These are phyloP conservation scores for Backusella australiensis DNA, from an alignment of 192 early-diverging fungal species.

Conservation along the genomic window DNA sequence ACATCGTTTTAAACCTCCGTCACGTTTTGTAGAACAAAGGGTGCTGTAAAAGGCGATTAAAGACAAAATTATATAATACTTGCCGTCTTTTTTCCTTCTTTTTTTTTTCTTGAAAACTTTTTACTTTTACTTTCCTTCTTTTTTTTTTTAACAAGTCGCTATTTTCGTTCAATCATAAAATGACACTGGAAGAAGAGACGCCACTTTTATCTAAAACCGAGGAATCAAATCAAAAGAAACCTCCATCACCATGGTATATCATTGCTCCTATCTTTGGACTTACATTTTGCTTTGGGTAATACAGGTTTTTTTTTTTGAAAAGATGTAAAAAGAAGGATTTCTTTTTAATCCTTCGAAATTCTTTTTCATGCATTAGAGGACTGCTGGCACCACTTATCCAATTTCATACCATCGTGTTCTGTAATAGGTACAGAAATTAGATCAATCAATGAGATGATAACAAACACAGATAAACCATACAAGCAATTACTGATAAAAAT, in stretches of 20 bases:
- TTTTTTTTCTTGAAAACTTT: not conserved
- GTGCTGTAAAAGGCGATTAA: not conserved
- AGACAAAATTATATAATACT: conserved; percentile 4
- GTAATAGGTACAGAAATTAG: conserved; percentile 24
- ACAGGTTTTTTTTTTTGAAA: not conserved
- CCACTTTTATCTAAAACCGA: conserved; percentile 5
- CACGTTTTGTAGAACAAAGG: conserved; percentile 2
- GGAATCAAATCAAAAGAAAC: not conserved
- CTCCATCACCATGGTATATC: conserved; percentile 12
- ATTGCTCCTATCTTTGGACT: conserved; percentile 16
- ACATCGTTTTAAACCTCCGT: not conserved
- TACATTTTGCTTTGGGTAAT: conserved; percentile 13
- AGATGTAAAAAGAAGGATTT: not conserved
- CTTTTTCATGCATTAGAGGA: not conserved
- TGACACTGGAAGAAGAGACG: not conserved
- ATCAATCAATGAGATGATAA: not conserved
- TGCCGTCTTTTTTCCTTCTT: not conserved
- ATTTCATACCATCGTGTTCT: conserved; percentile 35
- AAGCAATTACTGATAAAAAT: not conserved
- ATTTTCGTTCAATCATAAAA: not conserved
- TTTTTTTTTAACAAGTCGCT: not conserved
- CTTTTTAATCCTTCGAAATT: not conserved
- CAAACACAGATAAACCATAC: not conserved
- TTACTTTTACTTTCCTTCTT: not conserved
- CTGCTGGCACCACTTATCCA: conserved; percentile 25